phyloP scores from a whole-genome alignment of 2,329 filamentous ascomycete genomes.

The Diaporthe batatas region DNA sequence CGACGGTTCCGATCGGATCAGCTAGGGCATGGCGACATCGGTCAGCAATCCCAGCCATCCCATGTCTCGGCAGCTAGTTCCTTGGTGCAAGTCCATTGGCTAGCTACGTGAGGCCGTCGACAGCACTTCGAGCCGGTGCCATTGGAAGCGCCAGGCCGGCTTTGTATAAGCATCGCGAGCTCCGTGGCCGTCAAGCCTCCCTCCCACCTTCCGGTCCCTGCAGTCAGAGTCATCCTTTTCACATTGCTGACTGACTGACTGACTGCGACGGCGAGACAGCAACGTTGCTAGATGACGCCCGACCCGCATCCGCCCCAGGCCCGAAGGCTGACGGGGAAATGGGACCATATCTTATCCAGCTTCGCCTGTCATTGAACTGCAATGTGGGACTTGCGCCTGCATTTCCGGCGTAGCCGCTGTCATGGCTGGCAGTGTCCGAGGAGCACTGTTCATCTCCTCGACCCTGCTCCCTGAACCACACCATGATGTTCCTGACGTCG shows the following conservation, averaged over 20 bases:
- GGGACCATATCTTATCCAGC: not conserved
- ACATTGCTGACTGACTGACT: conserved; percentile 5
- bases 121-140: not conserved
- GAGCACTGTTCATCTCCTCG: conserved; percentile 21
- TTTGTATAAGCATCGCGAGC: not conserved
- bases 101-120: not conserved
- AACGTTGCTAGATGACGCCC: conserved; percentile 17
- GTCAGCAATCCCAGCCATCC: conserved; percentile 19
- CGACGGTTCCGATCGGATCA: not conserved
- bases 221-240: not conserved
- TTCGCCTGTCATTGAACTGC: not conserved
- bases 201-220: not conserved
- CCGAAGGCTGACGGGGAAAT: conserved; percentile 8
- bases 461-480: not conserved
- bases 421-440: conserved; percentile 1
- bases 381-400: not conserved
- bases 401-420: not conserved
- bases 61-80: conserved; percentile 18
- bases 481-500: conserved; percentile 30
- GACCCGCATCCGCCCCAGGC: not conserved
- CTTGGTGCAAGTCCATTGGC: conserved; percentile 23
- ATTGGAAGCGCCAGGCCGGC: conserved; percentile 4
- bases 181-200: not conserved
- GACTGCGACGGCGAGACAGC: not conserved
- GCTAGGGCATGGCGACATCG: not conserved